Evolutionary conservation across 371 early-diverging fungal genomes (phyloP), one percentile per base, ranked within the genome.

Genomic region (Rhizomucor pusillus): DNA sequence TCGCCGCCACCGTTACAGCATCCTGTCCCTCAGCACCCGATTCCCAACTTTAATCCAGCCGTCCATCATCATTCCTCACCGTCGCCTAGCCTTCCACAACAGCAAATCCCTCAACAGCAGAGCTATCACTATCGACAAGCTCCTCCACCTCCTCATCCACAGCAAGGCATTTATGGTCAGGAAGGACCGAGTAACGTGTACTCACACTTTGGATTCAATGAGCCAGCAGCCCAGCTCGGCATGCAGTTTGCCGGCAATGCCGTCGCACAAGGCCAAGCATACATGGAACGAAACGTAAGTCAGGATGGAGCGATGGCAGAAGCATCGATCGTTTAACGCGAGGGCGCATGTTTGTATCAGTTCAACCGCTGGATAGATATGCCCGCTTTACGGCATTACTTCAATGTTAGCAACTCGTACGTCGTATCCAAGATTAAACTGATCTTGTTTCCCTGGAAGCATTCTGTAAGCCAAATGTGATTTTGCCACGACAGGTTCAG

Each of bases 211-310:
- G 71, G 71, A 0, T 71, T 80, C 48, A 82, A 79, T 57, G 89
- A 88, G 61, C 92, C 91, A 29, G 89, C 96, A 12, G 89, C 92
- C 16, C 97, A 97, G 66, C 73, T 99, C 67, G 97, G 98, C 9
- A 88, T 97, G 89, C 95, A 97, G 64, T 87, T 99, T 65, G 97
- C 95, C 22, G 86, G 86, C 43, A 85, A 84, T 52, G 99, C 98
- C 4, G 79, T 99, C 64, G 80, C 86, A 43, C 90, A 93, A 40
- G 95, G 94, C 24, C 84, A 85, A 36, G 85, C 91, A 54, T 94
- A 94, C 64, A 87, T 99, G 50, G 94, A 94, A 67, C 87, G 93
- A 60, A 95, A 96, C 60, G 92, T 95, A 78, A 67, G 86, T 57
- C 41, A 11, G 41, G 16, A 19, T 5, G 11, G 5, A 19, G 41